Conservation (phyloP, 257 asterid genomes). For the Marsdenia floribunda region DNA sequence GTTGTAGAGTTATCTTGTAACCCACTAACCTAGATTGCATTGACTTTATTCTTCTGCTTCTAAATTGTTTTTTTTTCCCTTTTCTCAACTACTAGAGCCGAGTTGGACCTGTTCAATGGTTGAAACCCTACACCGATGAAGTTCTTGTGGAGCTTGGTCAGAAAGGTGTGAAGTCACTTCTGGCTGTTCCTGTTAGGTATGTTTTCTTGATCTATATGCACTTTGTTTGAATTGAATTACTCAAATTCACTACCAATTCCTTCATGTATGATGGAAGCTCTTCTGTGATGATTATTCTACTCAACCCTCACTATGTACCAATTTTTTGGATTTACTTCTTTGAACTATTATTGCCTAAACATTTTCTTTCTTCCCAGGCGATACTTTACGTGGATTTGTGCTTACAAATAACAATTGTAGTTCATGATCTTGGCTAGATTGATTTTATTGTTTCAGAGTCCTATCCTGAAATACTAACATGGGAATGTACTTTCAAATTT, state of each 20-base stretch:
- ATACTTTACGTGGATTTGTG: not conserved
- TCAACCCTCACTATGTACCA: not conserved
- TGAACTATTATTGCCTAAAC: not conserved
- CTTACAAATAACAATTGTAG: not conserved
- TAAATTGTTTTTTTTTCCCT: not conserved
- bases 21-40: not conserved
- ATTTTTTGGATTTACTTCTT: not conserved
- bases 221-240: not conserved
- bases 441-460: not conserved
- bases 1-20: not conserved
- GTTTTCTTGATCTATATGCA: not conserved
- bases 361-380: not conserved
- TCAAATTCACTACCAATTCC: not conserved
- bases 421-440: not conserved
- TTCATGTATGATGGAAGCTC: not conserved
- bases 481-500: not conserved
- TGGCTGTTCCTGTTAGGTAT: conserved; percentile 93
- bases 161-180: conserved; percentile 76
- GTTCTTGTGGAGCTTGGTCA: conserved; percentile 92
- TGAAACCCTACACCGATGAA: conserved; percentile 96
- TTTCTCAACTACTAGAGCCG: conserved; percentile 54
- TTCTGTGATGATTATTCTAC: not conserved
- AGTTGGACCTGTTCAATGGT: conserved; percentile 98
- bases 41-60: not conserved
- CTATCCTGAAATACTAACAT: not conserved